Base-by-base conservation (phyloP, 2,329 filamentous ascomycete species). In the Apiospora saccharicola region DNA sequence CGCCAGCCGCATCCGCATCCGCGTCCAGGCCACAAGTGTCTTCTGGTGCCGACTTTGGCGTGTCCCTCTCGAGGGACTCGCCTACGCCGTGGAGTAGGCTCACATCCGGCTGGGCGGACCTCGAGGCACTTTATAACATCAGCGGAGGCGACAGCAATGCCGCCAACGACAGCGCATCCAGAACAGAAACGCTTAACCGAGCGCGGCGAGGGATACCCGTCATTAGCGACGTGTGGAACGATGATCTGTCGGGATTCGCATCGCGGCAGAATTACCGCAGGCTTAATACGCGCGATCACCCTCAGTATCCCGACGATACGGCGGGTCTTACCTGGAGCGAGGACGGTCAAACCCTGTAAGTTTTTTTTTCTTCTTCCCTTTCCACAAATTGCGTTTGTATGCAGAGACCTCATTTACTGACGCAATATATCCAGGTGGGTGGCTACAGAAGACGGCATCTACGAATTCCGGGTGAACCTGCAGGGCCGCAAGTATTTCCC, bases 401-500 rank as follows among this genome's bases (percentile, higher is more conserved):
- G 34, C 71, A 30, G 13, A 19, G 19, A 51, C 26, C 26, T 13
- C n/a, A 10, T 68, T 68, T 14, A 30, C 67, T 68, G 19, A 47
- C 24, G 0, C 44, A 34, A 22, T 3, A 3, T 16, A 6, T 24
- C n/a, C 70, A 92, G 90, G 71, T 92, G 88, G 76, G 84, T 91
- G 53, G 90, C 88, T 26, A 88, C 90, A 46, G 91, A 94, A 78
- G 90, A 93, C 75, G 93, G 93, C 71, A 92, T 95, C 71, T 94
- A 94, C 77, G 92, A 95, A 82, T 90, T 94, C 76, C 88, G 87
- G 46, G 86, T 95, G 75, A 91, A 94, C 78, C 77, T 91, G 24
- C 85, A 88, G 68, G 86, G 84, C 72, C 86, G 93, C 73, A 93
- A 90, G 80, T 82, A 87, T 44, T 88, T 86, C 74, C 88, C 90